Percentiles rank a stretch among this genome's conserved stretches.
These are phyloP conservation scores for Trichophyton rubrum DNA, from an alignment of 2,329 filamentous ascomycete genomes.

Conservation along the genomic window DNA sequence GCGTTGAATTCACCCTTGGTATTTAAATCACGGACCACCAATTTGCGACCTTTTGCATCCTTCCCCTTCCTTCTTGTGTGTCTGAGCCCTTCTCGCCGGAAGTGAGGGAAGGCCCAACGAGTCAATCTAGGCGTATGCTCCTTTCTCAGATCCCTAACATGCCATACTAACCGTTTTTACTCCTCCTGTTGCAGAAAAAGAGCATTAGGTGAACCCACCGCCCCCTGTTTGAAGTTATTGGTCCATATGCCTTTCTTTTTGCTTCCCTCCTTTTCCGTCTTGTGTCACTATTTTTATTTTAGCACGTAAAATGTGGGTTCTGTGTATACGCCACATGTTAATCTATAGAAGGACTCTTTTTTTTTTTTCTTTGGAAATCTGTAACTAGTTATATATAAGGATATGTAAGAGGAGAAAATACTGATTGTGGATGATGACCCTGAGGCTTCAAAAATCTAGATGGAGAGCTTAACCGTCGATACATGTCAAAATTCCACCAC, in stretches of 20 bases:
- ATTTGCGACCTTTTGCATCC: not conserved
- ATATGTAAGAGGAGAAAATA: not conserved
- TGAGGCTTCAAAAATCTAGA: too few species aligned
- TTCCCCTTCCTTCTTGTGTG: not conserved
- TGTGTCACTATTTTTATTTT: conserved; percentile 4
- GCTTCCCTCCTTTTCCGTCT: not conserved
- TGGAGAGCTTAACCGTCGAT: not conserved
- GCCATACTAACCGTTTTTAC: conserved; percentile 1
- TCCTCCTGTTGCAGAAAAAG: conserved; percentile 3
- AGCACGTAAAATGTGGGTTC: conserved; percentile 3
- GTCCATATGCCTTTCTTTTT: not conserved
- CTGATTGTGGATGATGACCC: not conserved
- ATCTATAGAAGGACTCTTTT: conserved; percentile 1
- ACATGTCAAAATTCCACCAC: not conserved
- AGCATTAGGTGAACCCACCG: not conserved
- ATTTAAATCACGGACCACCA: conserved; percentile 49
- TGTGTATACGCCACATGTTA: conserved; percentile 3
- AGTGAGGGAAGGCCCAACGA: not conserved
- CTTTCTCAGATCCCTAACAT: not conserved
- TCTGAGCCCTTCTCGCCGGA: not conserved
- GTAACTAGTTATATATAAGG: conserved; percentile 1
- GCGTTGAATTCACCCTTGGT: conserved; percentile 86
- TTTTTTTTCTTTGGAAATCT: not conserved
- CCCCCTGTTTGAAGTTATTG: not conserved
- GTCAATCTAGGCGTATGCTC: not conserved